Evolutionary conservation across 164 flowering plant genomes (phyloP), one percentile per base, ranked within the genome.

Genomic region (Malania oleifera): DNA sequence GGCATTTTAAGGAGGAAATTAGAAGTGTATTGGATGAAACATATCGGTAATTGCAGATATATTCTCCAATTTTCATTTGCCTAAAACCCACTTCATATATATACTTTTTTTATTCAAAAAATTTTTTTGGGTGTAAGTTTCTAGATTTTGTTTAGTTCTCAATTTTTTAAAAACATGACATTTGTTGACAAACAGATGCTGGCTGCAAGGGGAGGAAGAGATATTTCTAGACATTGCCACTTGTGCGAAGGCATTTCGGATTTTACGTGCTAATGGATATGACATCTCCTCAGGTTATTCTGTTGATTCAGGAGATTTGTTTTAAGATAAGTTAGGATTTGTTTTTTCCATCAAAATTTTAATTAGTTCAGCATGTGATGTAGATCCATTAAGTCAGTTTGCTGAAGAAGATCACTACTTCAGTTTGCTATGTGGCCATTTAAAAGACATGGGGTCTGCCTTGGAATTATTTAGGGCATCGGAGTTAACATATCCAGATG

Each of bases 161-260:
- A 11, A 9, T 8, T 3, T 22, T 12, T 46, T 17, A 27, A 18
- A 55, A 27, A 37, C 45, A 50, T 67, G 56, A 56, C 24, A 31
- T 47, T 52, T 22, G 46, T 44, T 54, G 13, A 44, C 15, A 25
- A 70, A 67, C 83, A 82, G 95, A 72, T 75, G 52, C 67, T 92
- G 95, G 98, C 49, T 74, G 73, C 74, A 76, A 73, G 73, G 62
- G 24, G 82, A 87, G 45, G 96, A 92, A 63, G 87, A 82, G 58
- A 77, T 92, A 65, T 82, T 79, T 50, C 56, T 56, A 27, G 85
- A 85, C 48, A 37, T 63, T 24, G 41, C 69, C 18, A 85, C 92
- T 7, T 76, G 80, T 67, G 82, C 89, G 23, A 62, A 85, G 79
- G 89, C 96, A 65, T 91, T 89, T 73, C 81, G 89, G 41, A 23